Evolutionary conservation across 1,284 basidiomycete genomes (phyloP), one percentile per base, ranked within the genome.

Genomic region (Ganoderma multipileum): DNA sequence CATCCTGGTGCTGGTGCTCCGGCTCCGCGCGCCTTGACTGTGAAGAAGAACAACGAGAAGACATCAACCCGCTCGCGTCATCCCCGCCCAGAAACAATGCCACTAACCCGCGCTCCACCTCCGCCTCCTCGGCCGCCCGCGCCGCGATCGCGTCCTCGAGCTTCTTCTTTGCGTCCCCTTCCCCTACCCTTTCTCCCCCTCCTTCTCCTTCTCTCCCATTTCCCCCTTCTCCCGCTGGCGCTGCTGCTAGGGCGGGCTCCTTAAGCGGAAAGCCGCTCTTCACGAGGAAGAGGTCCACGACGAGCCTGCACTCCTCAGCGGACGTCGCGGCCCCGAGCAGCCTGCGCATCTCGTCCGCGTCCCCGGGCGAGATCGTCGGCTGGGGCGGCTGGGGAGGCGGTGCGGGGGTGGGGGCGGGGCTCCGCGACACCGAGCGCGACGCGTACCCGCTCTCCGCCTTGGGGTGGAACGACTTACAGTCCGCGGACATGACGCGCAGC

Each of bases 261-360:
- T 70, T 70, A 30, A 64, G 55, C 12, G 72, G 61, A 63, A 78
- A 73, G 28, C 91, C 90, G 68, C 87, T 87, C 75, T 89, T 88
- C 28, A 88, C 85, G 64, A 96, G 83, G 79, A 94, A 92, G 82
- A 95, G 92, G 73, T 94, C 91, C 52, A 95, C 84, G 52, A 96
- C 88, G 41, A 96, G 83, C 61, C 93, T 91, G 77, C 95, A 96
- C 82, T 97, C 95, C 69, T 92, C 90, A 50, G 88, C 91, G 39
- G 85, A 89, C 0, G 91, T 91, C 20, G 95, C 94, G 64, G 83
- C 85, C 30, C 87, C 81, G n/a, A 96, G 81, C 66, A 94, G 82
- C 30, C 85, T 83, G 33, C 91, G 89, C 78, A 97, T 85, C 61
- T 94, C 91, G 16, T 84, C 81, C 41, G 90, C 85, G 68, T 90